phyloP scores from a whole-genome alignment of 495 filamentous ascomycete genomes.

The Xylaria castorea region DNA sequence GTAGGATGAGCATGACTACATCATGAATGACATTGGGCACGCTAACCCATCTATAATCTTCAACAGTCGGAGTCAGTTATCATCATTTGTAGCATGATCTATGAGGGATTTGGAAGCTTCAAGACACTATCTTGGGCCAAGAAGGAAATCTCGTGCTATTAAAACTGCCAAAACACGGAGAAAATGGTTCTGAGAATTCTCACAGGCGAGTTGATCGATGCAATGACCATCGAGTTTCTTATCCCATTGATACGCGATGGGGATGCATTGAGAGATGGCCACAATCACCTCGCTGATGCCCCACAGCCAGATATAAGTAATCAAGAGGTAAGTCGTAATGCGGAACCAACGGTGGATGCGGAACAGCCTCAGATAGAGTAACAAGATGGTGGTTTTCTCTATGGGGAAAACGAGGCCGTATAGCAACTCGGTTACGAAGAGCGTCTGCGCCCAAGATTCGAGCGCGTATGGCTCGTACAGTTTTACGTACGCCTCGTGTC shows the following conservation, averaged over 20 bases:
- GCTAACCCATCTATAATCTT: slow-evolving; percentile 8
- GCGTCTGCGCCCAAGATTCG: background rate
- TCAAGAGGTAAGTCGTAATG: slow-evolving; percentile 31
- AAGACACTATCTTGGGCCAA: too few species aligned
- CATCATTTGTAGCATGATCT: too few species aligned
- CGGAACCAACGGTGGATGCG: slow-evolving; percentile 25
- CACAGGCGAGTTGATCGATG: slow-evolving; percentile 20
- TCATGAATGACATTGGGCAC: slow-evolving; percentile 27
- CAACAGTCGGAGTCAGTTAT: too few species aligned
- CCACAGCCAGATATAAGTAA: slow-evolving; percentile 39
- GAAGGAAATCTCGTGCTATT: too few species aligned
- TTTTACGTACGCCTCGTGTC: slow-evolving; percentile 21
- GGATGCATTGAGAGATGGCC: slow-evolving; percentile 57
- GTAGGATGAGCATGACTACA: slow-evolving; percentile 22
- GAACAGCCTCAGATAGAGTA: slow-evolving; percentile 46
- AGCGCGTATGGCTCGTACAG: background rate
- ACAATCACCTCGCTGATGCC: slow-evolving; percentile 51
- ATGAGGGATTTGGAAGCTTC: too few species aligned
- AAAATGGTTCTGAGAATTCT: too few species aligned
- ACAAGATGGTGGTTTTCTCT: slow-evolving; percentile 40
- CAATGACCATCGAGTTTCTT: slow-evolving; percentile 18
- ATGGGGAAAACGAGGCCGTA: slow-evolving; percentile 28
- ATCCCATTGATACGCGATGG: slow-evolving; percentile 47
- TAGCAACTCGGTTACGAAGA: slow-evolving; percentile 24
- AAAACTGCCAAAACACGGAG: too few species aligned